Evolutionary conservation across 495 filamentous ascomycete genomes (phyloP), one percentile per base, ranked within the genome.

Genomic region (Aspergillus mulundensis): DNA sequence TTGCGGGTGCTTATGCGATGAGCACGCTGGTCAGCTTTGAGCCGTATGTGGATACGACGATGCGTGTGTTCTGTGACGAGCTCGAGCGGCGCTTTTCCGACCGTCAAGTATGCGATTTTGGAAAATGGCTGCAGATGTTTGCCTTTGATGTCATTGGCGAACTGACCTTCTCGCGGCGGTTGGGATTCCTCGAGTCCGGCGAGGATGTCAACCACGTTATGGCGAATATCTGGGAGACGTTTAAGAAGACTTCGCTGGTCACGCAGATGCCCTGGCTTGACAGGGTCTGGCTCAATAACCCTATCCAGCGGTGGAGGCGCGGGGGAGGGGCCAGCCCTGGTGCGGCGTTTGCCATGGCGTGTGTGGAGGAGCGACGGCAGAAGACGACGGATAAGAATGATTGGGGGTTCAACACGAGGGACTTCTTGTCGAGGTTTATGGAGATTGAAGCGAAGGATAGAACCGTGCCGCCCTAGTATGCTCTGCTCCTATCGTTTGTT

Each of bases 131-230:
- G 18, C 74, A 78, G 36, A 65, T 61, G 49, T 79, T 73, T 49
- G 74, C 75, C 1, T 70, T 66, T 21, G 72, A 76, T 58, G 70
- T 73, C 1, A 68, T 74, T n/a, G 63, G 66, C 39, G 64, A 68
- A 43, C 53, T 76, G 8, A 73, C 70, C 0, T 74, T 73, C 53
- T 61, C 57, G 3, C 61, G 62, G 23, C 56, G 68, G 5, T 50
- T 73, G 0, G 72, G 72, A 0, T 74, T 74, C 46, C 43, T 76
- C 2, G 71, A 76, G 30, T 28, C 40, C 10, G 69, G 60, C 7
- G 53, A 58, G n/a, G 72, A 74, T 57, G 56, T 69, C 0, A 66
- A 69, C 40, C 57, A 59, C 2, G 65, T 70, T 20, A 61, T 71
- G 18, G 25, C 28, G 11, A 53, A 45, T 18, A 66, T 61, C 38